Evolutionary conservation across 768 basidiomycete genomes (phyloP).

Genomic region (Lepiota venenata): DNA sequence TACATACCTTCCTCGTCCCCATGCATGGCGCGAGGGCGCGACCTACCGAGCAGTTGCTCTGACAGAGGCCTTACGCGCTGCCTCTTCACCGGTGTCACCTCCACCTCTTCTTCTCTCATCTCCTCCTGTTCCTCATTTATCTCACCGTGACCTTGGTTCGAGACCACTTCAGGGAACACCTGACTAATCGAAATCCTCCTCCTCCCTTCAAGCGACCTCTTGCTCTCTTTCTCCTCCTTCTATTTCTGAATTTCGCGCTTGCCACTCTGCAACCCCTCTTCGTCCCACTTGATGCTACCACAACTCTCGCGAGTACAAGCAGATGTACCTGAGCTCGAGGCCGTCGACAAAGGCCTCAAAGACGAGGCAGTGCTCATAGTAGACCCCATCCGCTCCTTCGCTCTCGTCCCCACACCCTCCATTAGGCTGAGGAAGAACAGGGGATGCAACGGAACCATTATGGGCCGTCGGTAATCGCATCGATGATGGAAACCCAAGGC

Average conservation of each 20-base stretch:
- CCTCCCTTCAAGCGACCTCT: conserved; percentile 46
- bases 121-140: conserved; percentile 12
- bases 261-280: conserved; percentile 31
- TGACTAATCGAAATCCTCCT: conserved; percentile 51
- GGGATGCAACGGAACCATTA: conserved; percentile 35
- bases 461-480: conserved; percentile 41
- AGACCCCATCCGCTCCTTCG: conserved; percentile 22
- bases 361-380: conserved; percentile 36
- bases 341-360: conserved; percentile 25
- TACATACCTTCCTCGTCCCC: conserved; percentile 52
- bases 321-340: conserved; percentile 27
- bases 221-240: conserved; percentile 37
- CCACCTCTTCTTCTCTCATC: conserved; percentile 12
- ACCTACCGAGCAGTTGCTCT: conserved; percentile 53
- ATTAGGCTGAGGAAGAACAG: conserved; percentile 21
- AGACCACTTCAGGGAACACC: conserved; percentile 50
- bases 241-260: conserved; percentile 22
- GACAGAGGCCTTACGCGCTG: conserved; percentile 55
- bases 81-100: conserved; percentile 42
- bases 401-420: conserved; percentile 22
- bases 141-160: conserved; percentile 13
- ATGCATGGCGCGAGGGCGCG: conserved; percentile 47
- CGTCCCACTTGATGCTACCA: conserved; percentile 30
- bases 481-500: conserved; percentile 55
- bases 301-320: conserved; percentile 21